Conservation (phyloP, 2,329 filamentous ascomycete species). For the Diplodia mutila region DNA sequence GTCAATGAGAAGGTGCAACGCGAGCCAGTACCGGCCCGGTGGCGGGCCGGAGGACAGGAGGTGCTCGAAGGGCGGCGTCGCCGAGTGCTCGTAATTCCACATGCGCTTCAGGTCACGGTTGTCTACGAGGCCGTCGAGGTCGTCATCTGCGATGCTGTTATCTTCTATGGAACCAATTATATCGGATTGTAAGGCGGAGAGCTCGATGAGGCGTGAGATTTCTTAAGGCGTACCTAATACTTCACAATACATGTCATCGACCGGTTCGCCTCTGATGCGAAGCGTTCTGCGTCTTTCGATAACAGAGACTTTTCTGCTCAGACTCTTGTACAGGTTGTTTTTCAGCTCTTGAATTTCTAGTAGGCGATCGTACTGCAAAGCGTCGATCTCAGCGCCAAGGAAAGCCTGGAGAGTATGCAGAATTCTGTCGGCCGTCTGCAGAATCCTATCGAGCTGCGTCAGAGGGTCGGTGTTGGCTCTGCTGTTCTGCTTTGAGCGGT, state of each 20-base stretch:
- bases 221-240: conserved; percentile 8
- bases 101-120: conserved; percentile 22
- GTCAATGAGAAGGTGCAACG: conserved; percentile 16
- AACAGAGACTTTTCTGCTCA: conserved; percentile 17
- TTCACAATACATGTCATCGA: conserved; percentile 9
- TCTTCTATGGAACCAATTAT: not conserved
- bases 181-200: too few species aligned
- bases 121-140: conserved; percentile 15
- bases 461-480: conserved; percentile 12
- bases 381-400: conserved; percentile 18
- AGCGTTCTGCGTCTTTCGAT: conserved; percentile 19
- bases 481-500: not conserved
- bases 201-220: not conserved
- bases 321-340: conserved; percentile 9
- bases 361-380: conserved; percentile 22
- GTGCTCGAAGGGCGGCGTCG: conserved; percentile 3
- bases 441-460: not conserved
- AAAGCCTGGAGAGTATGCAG: conserved; percentile 11
- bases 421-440: conserved; percentile 15
- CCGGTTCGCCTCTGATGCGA: conserved; percentile 13
- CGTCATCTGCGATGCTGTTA: conserved; percentile 8
- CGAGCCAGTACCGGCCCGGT: conserved; percentile 21
- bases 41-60: not conserved
- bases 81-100: conserved; percentile 24
- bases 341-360: conserved; percentile 25